These are phyloP conservation scores for Linum lewisii DNA, from an alignment of 345 rosid genomes.

Conservation along the genomic window DNA sequence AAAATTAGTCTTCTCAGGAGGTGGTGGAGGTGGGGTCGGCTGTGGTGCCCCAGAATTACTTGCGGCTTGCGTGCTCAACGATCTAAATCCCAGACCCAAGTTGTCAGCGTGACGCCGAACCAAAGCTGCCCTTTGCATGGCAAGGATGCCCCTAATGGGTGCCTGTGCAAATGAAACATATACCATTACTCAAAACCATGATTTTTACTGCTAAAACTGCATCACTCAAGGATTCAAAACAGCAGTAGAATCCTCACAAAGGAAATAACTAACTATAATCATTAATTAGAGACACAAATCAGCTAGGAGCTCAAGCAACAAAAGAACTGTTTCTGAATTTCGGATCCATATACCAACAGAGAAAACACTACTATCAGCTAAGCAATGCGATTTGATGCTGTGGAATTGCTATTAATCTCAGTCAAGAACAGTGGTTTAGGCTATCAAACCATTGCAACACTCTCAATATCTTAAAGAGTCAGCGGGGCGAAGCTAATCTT, in stretches of 20 bases:
- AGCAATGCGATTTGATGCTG: no score
- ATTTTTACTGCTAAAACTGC: not conserved
- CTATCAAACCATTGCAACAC: not conserved
- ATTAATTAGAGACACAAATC: not conserved
- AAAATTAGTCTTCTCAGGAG: conserved; percentile 95
- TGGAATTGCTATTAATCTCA: not conserved
- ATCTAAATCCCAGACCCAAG: conserved; percentile 39
- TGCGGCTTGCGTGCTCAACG: conserved; percentile 72
- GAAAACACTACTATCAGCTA: no score
- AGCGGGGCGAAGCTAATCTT: not conserved
- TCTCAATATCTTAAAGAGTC: not conserved
- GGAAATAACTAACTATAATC: not conserved
- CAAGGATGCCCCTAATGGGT: conserved; percentile 67
- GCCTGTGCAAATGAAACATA: conserved; percentile 32
- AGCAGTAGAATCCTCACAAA: not conserved
- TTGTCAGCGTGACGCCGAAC: conserved; percentile 32
- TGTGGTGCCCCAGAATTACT: conserved; percentile 49
- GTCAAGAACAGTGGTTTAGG: not conserved
- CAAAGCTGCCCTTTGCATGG: conserved; percentile 48
- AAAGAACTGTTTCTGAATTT: not conserved
- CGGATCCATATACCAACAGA: not conserved
- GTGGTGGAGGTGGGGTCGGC: conserved; percentile 53
- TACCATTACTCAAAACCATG: not conserved
- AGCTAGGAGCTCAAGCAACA: not conserved
- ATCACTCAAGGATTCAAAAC: not conserved